phyloP scores from a whole-genome alignment of 371 early-diverging fungal genomes.

The Mucor saturninus region DNA sequence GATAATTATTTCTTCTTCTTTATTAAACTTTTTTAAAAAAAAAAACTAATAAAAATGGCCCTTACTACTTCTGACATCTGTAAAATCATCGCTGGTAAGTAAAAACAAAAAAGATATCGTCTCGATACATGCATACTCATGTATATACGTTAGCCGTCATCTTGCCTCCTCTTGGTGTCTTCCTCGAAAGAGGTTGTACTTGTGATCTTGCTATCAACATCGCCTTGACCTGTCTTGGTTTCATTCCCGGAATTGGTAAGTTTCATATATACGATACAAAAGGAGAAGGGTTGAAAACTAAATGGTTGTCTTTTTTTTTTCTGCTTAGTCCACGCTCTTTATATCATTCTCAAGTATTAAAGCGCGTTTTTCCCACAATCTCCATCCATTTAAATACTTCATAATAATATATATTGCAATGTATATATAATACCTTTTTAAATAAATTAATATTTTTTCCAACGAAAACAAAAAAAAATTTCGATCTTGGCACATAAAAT shows the following conservation, averaged over 20 bases:
- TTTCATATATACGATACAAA: neutral
- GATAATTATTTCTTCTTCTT: constrained; percentile 1
- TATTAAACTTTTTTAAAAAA: constrained; percentile 7
- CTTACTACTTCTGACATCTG: constrained; percentile 33
- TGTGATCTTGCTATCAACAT: constrained; percentile 75
- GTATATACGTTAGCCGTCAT: constrained; percentile 45
- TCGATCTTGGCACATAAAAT: too few relatives aligned
- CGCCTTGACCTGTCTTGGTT: constrained; percentile 71
- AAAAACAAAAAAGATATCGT: neutral
- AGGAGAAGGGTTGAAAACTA: neutral
- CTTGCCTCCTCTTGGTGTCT: constrained; percentile 69
- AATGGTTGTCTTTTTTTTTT: neutral
- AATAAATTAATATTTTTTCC: neutral
- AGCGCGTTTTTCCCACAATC: constrained; percentile 2
- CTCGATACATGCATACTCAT: neutral
- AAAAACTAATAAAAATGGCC: constrained; percentile 17
- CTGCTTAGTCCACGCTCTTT: constrained; percentile 35
- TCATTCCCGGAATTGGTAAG: constrained; percentile 69
- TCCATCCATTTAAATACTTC: neutral
- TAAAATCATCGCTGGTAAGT: constrained; percentile 38
- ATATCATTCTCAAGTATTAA: constrained; percentile 42
- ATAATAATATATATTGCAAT: neutral
- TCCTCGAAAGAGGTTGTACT: constrained; percentile 65
- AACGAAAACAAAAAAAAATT: neutral
- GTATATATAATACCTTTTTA: constrained; percentile 1